Conservation (phyloP, 2,329 filamentous ascomycete species). For the Rosellinia necatrix region DNA sequence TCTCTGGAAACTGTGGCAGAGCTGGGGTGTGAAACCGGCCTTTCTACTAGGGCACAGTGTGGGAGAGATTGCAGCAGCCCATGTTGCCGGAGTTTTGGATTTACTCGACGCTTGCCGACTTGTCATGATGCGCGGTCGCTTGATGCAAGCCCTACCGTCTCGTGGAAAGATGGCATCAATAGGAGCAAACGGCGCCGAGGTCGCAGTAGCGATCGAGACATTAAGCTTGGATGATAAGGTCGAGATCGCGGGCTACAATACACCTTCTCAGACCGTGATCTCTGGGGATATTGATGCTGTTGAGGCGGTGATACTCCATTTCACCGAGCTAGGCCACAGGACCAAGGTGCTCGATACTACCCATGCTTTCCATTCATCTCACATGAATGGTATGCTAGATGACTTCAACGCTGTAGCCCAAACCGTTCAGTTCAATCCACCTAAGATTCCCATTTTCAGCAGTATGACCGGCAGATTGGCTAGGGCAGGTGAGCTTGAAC, state of each 20-base stretch:
- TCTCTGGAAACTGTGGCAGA: slow-evolving; percentile 40
- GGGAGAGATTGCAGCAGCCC: slow-evolving; percentile 40
- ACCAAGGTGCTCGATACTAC: slow-evolving; percentile 29
- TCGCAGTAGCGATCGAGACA: slow-evolving; percentile 27
- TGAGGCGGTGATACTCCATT: slow-evolving; percentile 22
- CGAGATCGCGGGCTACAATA: slow-evolving; percentile 35
- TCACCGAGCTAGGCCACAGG: slow-evolving; percentile 29
- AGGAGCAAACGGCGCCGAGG: slow-evolving; percentile 33
- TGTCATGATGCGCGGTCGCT: slow-evolving; percentile 39
- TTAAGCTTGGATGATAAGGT: slow-evolving; percentile 28
- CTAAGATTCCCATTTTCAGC: slow-evolving; percentile 33
- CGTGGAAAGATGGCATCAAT: slow-evolving; percentile 38
- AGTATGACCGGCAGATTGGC: slow-evolving; percentile 32
- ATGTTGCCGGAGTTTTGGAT: slow-evolving; percentile 41
- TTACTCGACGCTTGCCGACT: slow-evolving; percentile 41
- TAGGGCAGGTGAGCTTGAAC: slow-evolving; percentile 30
- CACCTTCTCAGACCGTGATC: slow-evolving; percentile 37
- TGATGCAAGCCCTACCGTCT: slow-evolving; percentile 37
- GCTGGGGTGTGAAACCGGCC: slow-evolving; percentile 38
- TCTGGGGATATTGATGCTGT: slow-evolving; percentile 35
- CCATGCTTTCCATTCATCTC: slow-evolving; percentile 39
- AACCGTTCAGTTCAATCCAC: slow-evolving; percentile 29
- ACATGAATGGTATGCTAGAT: slow-evolving; percentile 35
- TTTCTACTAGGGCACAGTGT: slow-evolving; percentile 40
- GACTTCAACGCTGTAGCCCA: slow-evolving; percentile 32